Percentiles rank a stretch among this genome's conserved stretches.
Conservation (phyloP, 371 early-diverging fungal species). For the Dichotomocladium elegans region DNA sequence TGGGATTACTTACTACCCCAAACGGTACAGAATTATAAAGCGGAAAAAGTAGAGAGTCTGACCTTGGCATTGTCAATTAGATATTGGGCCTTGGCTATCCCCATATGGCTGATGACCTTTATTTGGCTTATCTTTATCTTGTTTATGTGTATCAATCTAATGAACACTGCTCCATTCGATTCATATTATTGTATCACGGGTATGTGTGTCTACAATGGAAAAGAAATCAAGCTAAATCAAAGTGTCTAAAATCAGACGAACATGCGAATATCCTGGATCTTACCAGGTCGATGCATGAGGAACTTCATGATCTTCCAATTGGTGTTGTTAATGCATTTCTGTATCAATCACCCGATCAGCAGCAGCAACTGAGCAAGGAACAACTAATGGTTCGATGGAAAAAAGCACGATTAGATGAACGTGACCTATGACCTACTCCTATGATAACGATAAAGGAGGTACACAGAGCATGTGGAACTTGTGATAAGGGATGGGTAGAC, state of each 20-base stretch:
- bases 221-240: neutral
- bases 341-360: too few species aligned
- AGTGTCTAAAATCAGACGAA: slow-evolving; percentile 45
- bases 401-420: neutral
- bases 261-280: slow-evolving; percentile 56
- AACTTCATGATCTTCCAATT: slow-evolving; percentile 71
- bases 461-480: too few species aligned
- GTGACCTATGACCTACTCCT: too few species aligned
- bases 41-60: neutral
- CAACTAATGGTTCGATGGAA: slow-evolving; percentile 1
- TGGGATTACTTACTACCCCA: slow-evolving; percentile 80
- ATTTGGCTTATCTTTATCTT: slow-evolving; percentile 69
- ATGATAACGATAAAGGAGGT: too few species aligned
- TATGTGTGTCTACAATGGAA: slow-evolving; percentile 13
- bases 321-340: slow-evolving; percentile 61
- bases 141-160: slow-evolving; percentile 63
- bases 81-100: slow-evolving; percentile 77
- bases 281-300: slow-evolving; percentile 49
- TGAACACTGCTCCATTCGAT: slow-evolving; percentile 65
- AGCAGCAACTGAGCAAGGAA: neutral
- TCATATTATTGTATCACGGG: slow-evolving; percentile 68
- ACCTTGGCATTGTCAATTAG: slow-evolving; percentile 19
- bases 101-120: slow-evolving; percentile 67
- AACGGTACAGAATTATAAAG: slow-evolving; percentile 31
- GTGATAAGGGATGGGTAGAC: too few species aligned